These are phyloP conservation scores for Picochlorum sp. DNA, from an alignment of 139 green algal species.

Conservation along the genomic window DNA sequence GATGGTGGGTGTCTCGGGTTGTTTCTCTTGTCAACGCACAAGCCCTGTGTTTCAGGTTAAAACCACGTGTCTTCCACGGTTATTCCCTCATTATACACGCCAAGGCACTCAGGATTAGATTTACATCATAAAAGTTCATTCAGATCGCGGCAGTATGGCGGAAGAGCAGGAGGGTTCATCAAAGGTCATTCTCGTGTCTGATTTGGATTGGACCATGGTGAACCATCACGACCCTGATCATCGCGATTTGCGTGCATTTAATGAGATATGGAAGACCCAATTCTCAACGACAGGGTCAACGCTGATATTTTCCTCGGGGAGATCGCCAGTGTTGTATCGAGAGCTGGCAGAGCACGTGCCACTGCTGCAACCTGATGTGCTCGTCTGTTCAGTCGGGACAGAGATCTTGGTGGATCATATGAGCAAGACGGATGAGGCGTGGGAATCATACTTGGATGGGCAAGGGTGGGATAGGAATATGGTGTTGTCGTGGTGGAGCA, in stretches of 20 bases:
- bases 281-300: conserved; percentile 56
- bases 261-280: conserved; percentile 56
- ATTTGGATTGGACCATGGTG: conserved; percentile 89
- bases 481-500: neutral
- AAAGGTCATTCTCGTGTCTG: conserved; percentile 69
- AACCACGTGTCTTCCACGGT: too few relatives aligned
- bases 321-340: conserved; percentile 68
- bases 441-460: conserved; percentile 48
- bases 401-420: conserved; percentile 69
- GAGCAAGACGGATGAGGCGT: conserved; percentile 45
- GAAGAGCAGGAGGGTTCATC: neutral
- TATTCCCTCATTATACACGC: too few relatives aligned
- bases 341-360: conserved; percentile 67
- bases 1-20: neutral
- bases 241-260: conserved; percentile 57
- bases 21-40: too few relatives aligned
- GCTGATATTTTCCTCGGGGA: conserved; percentile 86
- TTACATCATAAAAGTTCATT: too few relatives aligned
- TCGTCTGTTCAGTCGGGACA: conserved; percentile 89
- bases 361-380: conserved; percentile 65
- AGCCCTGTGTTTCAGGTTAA: too few relatives aligned
- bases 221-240: conserved; percentile 68
- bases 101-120: too few relatives aligned
- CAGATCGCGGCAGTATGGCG: neutral
- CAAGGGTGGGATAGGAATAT: conserved; percentile 38